Conservation (phyloP, 192 early-diverging fungal species). For the Phycomyces blakesleeanus region DNA sequence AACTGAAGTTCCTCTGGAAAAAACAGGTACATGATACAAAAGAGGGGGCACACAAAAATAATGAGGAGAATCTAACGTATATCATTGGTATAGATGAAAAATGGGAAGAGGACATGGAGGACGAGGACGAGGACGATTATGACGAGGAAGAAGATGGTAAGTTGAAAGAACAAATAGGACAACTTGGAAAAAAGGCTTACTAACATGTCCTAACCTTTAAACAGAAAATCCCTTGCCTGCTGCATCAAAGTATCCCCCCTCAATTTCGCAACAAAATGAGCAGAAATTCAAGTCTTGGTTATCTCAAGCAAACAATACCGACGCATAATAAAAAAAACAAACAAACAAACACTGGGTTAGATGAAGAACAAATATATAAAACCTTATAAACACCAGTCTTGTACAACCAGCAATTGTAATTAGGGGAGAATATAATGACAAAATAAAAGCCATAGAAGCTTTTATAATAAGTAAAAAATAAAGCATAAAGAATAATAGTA, state of each 20-base stretch:
- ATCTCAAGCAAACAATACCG: conserved; percentile 21
- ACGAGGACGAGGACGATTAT: conserved; percentile 37
- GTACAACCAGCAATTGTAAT: no score
- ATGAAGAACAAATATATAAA: no score
- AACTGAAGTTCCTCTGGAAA: conserved; percentile 36
- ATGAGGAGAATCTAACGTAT: conserved; percentile 1
- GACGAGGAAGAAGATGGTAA: conserved; percentile 35
- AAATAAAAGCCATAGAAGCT: no score
- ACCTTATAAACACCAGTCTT: no score
- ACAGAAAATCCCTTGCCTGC: conserved; percentile 21
- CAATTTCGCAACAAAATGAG: conserved; percentile 14
- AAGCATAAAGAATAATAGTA: no score
- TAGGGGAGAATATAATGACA: no score
- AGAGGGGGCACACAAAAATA: neutral
- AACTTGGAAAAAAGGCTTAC: neutral
- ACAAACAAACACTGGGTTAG: no score
- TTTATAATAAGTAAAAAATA: no score
- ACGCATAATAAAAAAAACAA: no score
- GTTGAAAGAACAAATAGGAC: neutral
- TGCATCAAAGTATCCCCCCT: conserved; percentile 30
- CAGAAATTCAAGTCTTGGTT: conserved; percentile 35
- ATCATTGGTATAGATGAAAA: conserved; percentile 7
- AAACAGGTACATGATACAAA: conserved; percentile 12
- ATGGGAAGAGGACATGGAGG: conserved; percentile 26
- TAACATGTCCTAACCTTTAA: neutral